Percentiles rank a stretch among this genome's conserved stretches.
phyloP scores from a whole-genome alignment of 805 yeast species.

The Hagleromyces aurorensis region DNA sequence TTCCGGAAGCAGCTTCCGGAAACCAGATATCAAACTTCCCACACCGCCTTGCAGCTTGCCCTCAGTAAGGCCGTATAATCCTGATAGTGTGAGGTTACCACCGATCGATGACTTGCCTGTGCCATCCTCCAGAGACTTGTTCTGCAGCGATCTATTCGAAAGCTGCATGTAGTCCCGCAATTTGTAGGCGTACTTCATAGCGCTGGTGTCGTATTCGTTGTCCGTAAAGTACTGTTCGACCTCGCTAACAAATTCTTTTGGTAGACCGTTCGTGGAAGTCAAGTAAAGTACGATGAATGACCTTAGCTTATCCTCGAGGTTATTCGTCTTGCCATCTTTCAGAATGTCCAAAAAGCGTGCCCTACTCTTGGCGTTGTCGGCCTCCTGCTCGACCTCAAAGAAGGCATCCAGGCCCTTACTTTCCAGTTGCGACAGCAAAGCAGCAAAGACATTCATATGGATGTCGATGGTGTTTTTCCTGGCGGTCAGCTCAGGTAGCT shows the following conservation, averaged over 20 bases:
- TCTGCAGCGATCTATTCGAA: slow-evolving; percentile 34
- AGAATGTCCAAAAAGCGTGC: slow-evolving; percentile 54
- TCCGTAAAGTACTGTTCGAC: slow-evolving; percentile 54
- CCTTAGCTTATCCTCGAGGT: slow-evolving; percentile 77
- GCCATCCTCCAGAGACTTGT: slow-evolving; percentile 29
- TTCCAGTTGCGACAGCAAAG: slow-evolving; percentile 73
- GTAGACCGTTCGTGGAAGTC: slow-evolving; percentile 35
- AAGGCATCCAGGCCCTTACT: slow-evolving; percentile 83
- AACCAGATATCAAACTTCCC: slow-evolving; percentile 79
- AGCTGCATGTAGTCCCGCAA: slow-evolving; percentile 69
- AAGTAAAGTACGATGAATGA: slow-evolving; percentile 77
- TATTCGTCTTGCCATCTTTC: slow-evolving; percentile 43
- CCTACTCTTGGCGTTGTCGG: slow-evolving; percentile 43
- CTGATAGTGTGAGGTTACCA: slow-evolving; percentile 47
- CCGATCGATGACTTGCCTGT: slow-evolving; percentile 25
- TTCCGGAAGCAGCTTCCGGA: slow-evolving; percentile 80
- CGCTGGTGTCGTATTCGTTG: slow-evolving; percentile 51
- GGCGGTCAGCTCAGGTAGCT: slow-evolving; percentile 85
- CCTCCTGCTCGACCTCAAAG: slow-evolving; percentile 87
- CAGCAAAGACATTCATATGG: slow-evolving; percentile 93
- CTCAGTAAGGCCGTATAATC: slow-evolving; percentile 72
- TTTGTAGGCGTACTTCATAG: slow-evolving; percentile 68
- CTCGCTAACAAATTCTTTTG: slow-evolving; percentile 44
- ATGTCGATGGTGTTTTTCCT: slow-evolving; percentile 84
- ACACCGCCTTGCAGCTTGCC: slow-evolving; percentile 84